phyloP scores from a whole-genome alignment of 176 grass and related monocot genomes.

The Echinochloa phyllopogon region DNA sequence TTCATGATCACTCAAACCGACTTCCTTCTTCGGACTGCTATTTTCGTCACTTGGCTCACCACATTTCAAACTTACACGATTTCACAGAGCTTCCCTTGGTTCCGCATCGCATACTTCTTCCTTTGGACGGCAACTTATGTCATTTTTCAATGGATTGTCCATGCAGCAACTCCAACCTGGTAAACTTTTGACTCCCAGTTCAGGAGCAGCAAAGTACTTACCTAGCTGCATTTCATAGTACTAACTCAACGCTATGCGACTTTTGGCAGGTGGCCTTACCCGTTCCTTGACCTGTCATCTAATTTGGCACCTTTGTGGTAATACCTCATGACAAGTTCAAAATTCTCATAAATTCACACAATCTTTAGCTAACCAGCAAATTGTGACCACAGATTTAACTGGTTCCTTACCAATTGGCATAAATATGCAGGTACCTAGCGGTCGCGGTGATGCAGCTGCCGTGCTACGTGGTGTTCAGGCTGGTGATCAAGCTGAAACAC shows the following conservation, averaged over 20 bases:
- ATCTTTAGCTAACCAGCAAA: background rate
- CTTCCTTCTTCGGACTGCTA: too few species aligned
- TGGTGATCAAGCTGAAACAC: slow-evolving; percentile 78
- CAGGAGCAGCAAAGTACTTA: slow-evolving; percentile 1
- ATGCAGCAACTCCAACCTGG: slow-evolving; percentile 68
- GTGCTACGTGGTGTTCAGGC: slow-evolving; percentile 71
- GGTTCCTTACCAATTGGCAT: background rate
- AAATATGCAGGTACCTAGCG: slow-evolving; percentile 60
- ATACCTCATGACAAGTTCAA: slow-evolving; percentile 1
- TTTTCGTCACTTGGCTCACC: background rate
- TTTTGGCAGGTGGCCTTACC: slow-evolving; percentile 91
- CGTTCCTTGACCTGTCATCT: slow-evolving; percentile 79
- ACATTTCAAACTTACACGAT: background rate
- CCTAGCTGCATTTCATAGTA: background rate
- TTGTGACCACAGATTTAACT: background rate
- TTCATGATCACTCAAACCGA: background rate
- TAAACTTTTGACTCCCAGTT: slow-evolving; percentile 7
- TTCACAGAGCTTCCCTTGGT: slow-evolving; percentile 83
- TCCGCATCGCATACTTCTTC: slow-evolving; percentile 86
- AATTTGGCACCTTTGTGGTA: slow-evolving; percentile 77
- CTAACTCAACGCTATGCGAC: background rate
- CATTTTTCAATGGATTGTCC: slow-evolving; percentile 86
- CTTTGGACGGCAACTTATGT: slow-evolving; percentile 74
- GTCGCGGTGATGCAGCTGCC: slow-evolving; percentile 80
- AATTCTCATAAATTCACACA: too few species aligned